Base-by-base conservation (phyloP, 495 filamentous ascomycete species). In the Penicillium robsamsonii region DNA sequence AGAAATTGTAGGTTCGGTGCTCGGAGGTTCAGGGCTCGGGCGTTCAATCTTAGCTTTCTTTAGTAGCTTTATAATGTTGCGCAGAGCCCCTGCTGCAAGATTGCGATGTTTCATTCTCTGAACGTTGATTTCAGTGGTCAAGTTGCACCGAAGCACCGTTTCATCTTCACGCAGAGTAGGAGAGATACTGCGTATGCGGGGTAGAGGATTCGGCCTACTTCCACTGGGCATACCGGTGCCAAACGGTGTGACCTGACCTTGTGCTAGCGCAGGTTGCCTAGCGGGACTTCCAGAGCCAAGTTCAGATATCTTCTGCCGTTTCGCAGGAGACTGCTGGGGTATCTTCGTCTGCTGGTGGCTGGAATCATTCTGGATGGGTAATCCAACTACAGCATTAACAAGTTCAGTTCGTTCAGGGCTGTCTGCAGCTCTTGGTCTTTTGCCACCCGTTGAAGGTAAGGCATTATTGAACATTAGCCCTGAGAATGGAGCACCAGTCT, bases 111-210 rank as follows among this genome's bases (percentile, higher is more conserved):
- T 51, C 24, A 8, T 12, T 51, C 49, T 51, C n/a, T 51, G 49
- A 3, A 51, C 24, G 15, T 51, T 51, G n/a, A 51, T 51, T 8
- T 51, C 49, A 9, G 25, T 51, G 15, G 37, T 51, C 37, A 51
- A 22, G 25, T 51, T 29, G 33, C 49, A 51, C 24, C 49, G 37
- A 4, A 51, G 15, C 25, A 30, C 35, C 25, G 10, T 51, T 31
- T 51, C 49, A n/a, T 51, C 17, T 13, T 31, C 8, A 18, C 2
- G 17, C 11, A 33, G 10, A 22, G 17, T 33, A 5, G 46, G 46
- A 22, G 46, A 48, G 22, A 35, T 5, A 22, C 46, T 48, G 3
- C 46, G 46, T 5, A 27, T 27, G 6, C 25, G 25, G 25, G 17
- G 15, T 20, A 7, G 29, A 7, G 9, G 27, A 18, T 1, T 6